These are phyloP conservation scores for Trifolium subterraneum DNA, from an alignment of 306 rosid species.

Conservation along the genomic window DNA sequence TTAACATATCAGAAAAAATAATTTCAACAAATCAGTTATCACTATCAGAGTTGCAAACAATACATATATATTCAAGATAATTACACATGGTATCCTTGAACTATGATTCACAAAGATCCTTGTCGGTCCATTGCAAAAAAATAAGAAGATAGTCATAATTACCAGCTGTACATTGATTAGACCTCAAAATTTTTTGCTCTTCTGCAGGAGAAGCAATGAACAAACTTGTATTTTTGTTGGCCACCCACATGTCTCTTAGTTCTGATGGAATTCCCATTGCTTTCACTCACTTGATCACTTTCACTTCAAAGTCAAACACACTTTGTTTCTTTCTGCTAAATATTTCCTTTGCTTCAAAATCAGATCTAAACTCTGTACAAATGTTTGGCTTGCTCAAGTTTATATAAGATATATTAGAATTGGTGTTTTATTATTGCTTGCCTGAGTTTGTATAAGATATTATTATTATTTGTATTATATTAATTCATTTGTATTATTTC, in stretches of 20 bases:
- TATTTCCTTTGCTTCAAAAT: no score
- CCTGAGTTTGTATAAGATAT: background rate
- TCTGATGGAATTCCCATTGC: slow-evolving; percentile 11
- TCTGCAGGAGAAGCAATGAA: background rate
- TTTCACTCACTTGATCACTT: background rate
- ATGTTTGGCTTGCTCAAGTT: background rate
- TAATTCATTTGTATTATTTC: background rate
- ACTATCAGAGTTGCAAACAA: no score
- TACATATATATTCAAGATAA: no score
- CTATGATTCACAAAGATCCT: background rate
- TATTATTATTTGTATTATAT: background rate
- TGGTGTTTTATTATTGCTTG: background rate
- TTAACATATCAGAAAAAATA: background rate
- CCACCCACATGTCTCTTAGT: background rate
- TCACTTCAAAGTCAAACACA: no score
- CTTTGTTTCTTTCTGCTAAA: no score
- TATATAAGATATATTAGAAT: background rate
- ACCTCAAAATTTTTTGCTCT: background rate
- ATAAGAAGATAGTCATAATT: background rate
- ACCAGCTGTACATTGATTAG: slow-evolving; percentile 3
- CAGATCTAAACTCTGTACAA: no score
- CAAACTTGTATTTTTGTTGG: background rate
- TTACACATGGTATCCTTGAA: no score
- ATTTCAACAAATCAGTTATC: no score
- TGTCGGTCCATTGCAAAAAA: background rate